These are phyloP conservation scores for Trichoderma atrobrunneum DNA, from an alignment of 2,329 filamentous ascomycete genomes.

Conservation along the genomic window DNA sequence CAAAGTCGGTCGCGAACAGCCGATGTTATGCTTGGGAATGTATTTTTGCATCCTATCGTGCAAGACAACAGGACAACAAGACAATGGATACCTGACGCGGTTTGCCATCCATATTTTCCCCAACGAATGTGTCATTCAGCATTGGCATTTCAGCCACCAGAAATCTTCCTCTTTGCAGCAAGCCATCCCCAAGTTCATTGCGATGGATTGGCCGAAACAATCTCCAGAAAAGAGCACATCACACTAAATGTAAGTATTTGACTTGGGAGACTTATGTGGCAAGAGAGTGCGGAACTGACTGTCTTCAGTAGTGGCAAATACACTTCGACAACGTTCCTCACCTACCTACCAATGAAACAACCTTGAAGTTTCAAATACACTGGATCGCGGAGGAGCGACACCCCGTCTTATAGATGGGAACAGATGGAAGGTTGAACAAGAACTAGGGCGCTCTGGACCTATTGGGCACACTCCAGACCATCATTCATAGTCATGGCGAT, in stretches of 20 bases:
- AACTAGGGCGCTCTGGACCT: fast-evolving
- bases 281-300: not conserved
- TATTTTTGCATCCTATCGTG: too few relatives aligned
- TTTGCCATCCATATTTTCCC: not conserved
- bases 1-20: too few relatives aligned
- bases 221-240: not conserved
- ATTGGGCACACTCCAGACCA: not conserved
- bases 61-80: too few relatives aligned
- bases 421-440: not conserved
- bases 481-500: not conserved
- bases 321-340: not conserved
- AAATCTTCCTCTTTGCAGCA: too few relatives aligned
- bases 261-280: not conserved
- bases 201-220: not conserved
- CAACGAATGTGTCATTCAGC: not conserved
- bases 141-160: not conserved
- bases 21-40: not conserved
- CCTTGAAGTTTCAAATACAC: too few relatives aligned
- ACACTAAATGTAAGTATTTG: not conserved
- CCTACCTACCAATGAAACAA: too few relatives aligned
- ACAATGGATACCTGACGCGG: too few relatives aligned
- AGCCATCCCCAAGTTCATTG: too few relatives aligned
- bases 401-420: too few relatives aligned
- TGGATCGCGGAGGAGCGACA: too few relatives aligned
- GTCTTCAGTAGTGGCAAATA: not conserved